Evolutionary conservation across 1,139 yeast species (phyloP), one percentile per base, ranked within the genome.

Genomic region (Magnusiomyces paraingens): DNA sequence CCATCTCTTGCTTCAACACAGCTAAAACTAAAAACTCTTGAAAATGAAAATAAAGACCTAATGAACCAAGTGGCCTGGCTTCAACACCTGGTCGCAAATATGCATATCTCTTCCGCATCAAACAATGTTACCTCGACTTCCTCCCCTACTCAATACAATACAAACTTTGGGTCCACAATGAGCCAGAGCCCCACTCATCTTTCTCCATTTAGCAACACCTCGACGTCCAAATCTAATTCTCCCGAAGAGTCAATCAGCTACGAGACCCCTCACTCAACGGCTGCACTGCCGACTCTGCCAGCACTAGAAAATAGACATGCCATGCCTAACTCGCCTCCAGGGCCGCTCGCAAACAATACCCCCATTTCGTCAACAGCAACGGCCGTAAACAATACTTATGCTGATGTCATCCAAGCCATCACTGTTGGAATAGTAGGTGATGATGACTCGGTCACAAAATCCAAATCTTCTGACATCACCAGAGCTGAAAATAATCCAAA

Each of bases 341-440:
- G 40, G 40, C 4, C 12, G 10, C 40, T 36, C 17, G 10, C n/a
- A 36, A 6, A 5, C 4, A 12, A 36, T 8, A 8, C 36, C n/a
- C 52, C 57, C 4, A 20, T 40, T 5, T 8, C 47, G 20, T 40
- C 47, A 6, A 21, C 39, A 4, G 53, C 50, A 18, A 43, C 51
- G 4, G 35, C 54, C 5, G 57, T 52, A 2, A 52, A 52, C 18
- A 51, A 26, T n/a, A 12, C 47, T 21, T 54, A 52, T 21, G 57
- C 57, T n/a, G 52, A 38, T 15, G 57, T 52, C n/a, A n/a, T 54
- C 12, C 55, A 54, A 17, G 50, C 52, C 18, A 36, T 54, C 3
- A 47, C 57, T 14, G 44, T 54, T 29, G 57, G 57, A 21, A 51
- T 54, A n/a, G 50, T 54, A 15, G 57, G 52, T n/a, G 57, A 49